phyloP scores from a whole-genome alignment of 192 early-diverging fungal genomes.

The Chytriomyces sp. region DNA sequence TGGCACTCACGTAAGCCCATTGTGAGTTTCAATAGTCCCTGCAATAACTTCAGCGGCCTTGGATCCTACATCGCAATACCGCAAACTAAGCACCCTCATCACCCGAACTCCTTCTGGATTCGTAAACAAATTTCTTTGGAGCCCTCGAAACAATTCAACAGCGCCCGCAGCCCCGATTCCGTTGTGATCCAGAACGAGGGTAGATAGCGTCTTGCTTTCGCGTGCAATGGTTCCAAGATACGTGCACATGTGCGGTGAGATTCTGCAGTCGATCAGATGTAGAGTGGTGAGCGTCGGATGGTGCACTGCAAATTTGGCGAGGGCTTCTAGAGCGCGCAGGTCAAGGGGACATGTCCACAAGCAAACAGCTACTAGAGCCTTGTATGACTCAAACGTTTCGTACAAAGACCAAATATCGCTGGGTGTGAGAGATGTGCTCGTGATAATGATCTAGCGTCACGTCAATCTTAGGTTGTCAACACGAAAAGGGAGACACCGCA shows the following conservation, averaged over 20 bases:
- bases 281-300: slow-evolving; percentile 36
- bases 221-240: slow-evolving; percentile 17
- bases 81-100: slow-evolving; percentile 36
- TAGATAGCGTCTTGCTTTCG: slow-evolving; percentile 24
- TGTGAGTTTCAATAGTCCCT: slow-evolving; percentile 27
- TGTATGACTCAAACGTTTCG: slow-evolving; percentile 38
- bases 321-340: slow-evolving; percentile 34
- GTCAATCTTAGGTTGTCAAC: background rate
- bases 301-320: slow-evolving; percentile 35
- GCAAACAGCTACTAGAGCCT: slow-evolving; percentile 33
- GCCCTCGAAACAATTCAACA: slow-evolving; percentile 29
- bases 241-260: slow-evolving; percentile 29
- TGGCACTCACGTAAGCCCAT: slow-evolving; percentile 12
- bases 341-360: slow-evolving; percentile 38
- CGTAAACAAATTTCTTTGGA: slow-evolving; percentile 29
- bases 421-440: slow-evolving; percentile 22
- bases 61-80: slow-evolving; percentile 40
- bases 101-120: too few species aligned
- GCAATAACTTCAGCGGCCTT: slow-evolving; percentile 34
- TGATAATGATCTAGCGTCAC: slow-evolving; percentile 34
- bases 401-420: slow-evolving; percentile 43
- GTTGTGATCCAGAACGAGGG: slow-evolving; percentile 43
- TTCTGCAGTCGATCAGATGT: slow-evolving; percentile 45
- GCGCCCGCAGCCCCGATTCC: slow-evolving; percentile 35
- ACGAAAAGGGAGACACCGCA: slow-evolving; percentile 8